These are phyloP conservation scores for Atalantia buxifolia DNA, from an alignment of 345 rosid species.

Conservation along the genomic window DNA sequence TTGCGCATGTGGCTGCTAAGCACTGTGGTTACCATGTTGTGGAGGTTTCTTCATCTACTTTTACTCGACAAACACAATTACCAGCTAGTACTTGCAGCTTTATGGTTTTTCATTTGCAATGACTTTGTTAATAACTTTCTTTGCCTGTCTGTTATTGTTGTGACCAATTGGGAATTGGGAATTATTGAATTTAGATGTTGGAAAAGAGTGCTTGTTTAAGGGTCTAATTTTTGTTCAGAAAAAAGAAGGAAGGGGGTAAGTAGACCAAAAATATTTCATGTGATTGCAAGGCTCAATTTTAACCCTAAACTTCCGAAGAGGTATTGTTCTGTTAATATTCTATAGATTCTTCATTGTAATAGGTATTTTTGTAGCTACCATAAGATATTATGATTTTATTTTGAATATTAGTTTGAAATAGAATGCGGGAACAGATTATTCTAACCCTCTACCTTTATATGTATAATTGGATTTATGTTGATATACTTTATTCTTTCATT, in stretches of 20 bases:
- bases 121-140: background rate
- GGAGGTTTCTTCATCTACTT: constrained; percentile 58
- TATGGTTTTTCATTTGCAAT: background rate
- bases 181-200: background rate
- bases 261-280: background rate
- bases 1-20: constrained; percentile 95
- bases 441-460: background rate
- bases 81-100: constrained; percentile 8
- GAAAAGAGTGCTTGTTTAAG: background rate
- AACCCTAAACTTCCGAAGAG: background rate
- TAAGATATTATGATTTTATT: background rate
- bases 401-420: background rate
- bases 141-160: background rate
- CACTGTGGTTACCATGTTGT: constrained; percentile 97
- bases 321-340: background rate
- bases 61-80: constrained; percentile 16
- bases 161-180: background rate
- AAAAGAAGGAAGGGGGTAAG: background rate
- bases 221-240: background rate
- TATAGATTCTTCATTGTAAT: background rate
- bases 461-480: background rate
- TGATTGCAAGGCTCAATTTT: background rate
- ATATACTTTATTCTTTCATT: background rate
- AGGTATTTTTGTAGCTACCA: constrained; percentile 1
- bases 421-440: background rate